A percentile compares a stretch with the other conserved stretches of the same genome.
These are phyloP conservation scores for Striga hermonthica DNA, from an alignment of 305 asterid genomes.

Conservation along the genomic window DNA sequence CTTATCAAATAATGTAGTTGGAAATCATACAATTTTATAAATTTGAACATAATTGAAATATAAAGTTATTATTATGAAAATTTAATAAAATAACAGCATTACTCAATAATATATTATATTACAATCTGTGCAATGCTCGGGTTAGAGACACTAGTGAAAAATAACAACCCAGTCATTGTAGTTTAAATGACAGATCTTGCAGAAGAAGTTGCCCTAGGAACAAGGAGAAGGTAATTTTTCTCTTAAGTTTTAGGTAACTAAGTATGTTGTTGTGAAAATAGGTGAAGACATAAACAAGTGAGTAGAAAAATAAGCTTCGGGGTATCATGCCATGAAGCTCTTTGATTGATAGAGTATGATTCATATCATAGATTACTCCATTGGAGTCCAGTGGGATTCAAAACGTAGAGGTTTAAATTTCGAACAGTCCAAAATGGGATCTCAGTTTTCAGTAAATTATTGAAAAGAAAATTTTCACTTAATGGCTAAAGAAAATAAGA, in stretches of 20 bases:
- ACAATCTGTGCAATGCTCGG: no score
- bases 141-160: background rate
- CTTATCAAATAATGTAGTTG: no score
- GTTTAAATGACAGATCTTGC: conserved; percentile 6
- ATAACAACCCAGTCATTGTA: conserved; percentile 2
- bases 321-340: conserved; percentile 13
- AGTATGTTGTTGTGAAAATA: no score
- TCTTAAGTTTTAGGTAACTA: background rate
- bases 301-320: background rate
- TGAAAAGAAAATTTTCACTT: background rate
- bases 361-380: no score
- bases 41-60: no score
- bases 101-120: no score
- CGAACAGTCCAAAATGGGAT: background rate
- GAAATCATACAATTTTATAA: no score
- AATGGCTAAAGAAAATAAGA: background rate
- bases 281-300: conserved; percentile 26
- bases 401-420: no score
- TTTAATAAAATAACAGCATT: no score
- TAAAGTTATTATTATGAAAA: no score
- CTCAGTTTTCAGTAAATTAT: background rate
- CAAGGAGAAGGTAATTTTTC: conserved; percentile 19
- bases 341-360: no score
- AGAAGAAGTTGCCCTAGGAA: conserved; percentile 19
- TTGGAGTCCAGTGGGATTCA: no score